Evolutionary conservation across 108 stramenopile genomes (phyloP).

Genomic region (Schizochytrium sp.): DNA sequence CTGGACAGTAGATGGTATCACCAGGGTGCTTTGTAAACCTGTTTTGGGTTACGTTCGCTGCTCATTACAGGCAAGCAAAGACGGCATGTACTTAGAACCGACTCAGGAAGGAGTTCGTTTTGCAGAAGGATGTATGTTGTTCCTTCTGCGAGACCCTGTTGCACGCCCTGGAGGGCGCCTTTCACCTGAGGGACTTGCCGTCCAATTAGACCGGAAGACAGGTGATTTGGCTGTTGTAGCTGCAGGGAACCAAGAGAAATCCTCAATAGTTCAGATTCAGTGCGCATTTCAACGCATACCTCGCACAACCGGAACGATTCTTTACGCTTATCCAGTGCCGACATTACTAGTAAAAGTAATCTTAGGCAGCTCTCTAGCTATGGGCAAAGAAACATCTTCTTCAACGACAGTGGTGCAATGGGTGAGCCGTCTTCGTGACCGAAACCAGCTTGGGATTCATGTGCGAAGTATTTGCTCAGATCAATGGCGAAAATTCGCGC

Average conservation of each 20-base stretch:
- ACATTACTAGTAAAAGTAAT: not conserved
- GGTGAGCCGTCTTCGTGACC: not conserved
- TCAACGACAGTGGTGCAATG: not conserved
- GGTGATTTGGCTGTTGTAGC: not conserved
- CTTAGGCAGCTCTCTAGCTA: not conserved
- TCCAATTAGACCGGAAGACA: not conserved
- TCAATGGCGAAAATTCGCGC: not conserved
- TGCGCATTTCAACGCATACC: not conserved
- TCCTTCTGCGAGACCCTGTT: not conserved
- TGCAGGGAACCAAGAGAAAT: not conserved
- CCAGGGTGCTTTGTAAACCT: not conserved
- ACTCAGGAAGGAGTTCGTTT: not conserved
- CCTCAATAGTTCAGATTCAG: not conserved
- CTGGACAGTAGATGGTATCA: not conserved
- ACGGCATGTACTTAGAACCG: not conserved
- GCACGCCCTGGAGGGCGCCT: not conserved
- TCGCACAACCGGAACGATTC: not conserved
- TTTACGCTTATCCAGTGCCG: not conserved
- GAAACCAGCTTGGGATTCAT: not conserved
- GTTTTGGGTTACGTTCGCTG: not conserved
- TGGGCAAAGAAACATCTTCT: not conserved
- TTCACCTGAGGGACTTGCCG: not conserved
- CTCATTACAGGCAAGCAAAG: not conserved
- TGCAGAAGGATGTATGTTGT: constrained; percentile 1
- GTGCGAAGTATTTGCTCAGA: constrained; percentile 25